Conservation (phyloP, 805 yeast species). For the Ogataea siamensis region DNA sequence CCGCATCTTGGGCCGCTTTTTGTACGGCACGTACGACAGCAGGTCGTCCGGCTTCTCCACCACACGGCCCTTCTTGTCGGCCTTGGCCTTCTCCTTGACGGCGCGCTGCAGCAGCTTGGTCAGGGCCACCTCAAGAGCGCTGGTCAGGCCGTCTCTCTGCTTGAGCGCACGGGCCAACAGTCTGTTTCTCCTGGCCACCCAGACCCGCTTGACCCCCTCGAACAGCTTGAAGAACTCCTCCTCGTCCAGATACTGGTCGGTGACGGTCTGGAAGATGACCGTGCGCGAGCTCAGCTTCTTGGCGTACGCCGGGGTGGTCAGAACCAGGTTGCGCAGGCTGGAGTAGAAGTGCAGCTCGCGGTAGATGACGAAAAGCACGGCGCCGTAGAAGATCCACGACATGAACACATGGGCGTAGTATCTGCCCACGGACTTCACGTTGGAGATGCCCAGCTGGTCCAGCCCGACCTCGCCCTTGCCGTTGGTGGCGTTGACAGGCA, state of each 20-base stretch:
- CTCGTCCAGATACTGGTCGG: slow-evolving; percentile 69
- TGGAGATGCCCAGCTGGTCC: slow-evolving; percentile 74
- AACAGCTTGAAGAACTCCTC: slow-evolving; percentile 70
- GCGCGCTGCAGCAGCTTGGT: slow-evolving; percentile 58
- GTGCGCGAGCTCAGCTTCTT: slow-evolving; percentile 73
- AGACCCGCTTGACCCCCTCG: slow-evolving; percentile 77
- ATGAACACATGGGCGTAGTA: slow-evolving; percentile 86
- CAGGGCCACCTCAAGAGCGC: slow-evolving; percentile 65
- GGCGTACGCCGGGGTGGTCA: slow-evolving; percentile 81
- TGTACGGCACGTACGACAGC: slow-evolving; percentile 56
- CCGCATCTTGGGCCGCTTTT: slow-evolving; percentile 64
- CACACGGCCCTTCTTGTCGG: slow-evolving; percentile 59
- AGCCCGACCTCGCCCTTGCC: slow-evolving; percentile 66
- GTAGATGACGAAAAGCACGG: slow-evolving; percentile 68
- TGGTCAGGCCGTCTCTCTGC: slow-evolving; percentile 58
- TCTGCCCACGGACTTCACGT: slow-evolving; percentile 56
- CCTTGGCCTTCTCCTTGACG: slow-evolving; percentile 58
- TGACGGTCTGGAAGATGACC: slow-evolving; percentile 80
- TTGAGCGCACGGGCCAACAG: slow-evolving; percentile 54
- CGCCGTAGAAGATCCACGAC: slow-evolving; percentile 76
- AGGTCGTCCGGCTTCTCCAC: slow-evolving; percentile 49
- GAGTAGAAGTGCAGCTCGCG: slow-evolving; percentile 79
- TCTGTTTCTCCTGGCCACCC: slow-evolving; percentile 67
- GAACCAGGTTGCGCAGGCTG: slow-evolving; percentile 71
- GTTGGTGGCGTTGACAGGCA: slow-evolving; percentile 79